phyloP scores from a whole-genome alignment of 208 protist genomes.

The Trichomonas gallinae region DNA sequence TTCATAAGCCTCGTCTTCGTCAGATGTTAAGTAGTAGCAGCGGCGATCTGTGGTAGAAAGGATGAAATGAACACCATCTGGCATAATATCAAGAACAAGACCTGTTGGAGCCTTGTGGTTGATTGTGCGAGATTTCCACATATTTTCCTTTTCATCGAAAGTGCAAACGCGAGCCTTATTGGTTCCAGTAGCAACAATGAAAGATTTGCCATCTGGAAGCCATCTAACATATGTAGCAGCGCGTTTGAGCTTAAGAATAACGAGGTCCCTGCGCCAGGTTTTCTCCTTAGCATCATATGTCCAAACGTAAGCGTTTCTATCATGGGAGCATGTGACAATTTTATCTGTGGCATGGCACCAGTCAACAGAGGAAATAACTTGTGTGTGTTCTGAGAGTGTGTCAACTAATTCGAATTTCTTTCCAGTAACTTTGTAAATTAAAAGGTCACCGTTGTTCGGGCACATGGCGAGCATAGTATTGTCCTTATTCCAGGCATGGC shows the following conservation, averaged over 20 bases:
- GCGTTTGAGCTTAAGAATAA: slow-evolving; percentile 59
- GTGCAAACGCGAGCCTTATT: slow-evolving; percentile 61
- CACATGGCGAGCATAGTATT: slow-evolving; percentile 53
- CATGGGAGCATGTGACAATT: slow-evolving; percentile 68
- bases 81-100: slow-evolving; percentile 61
- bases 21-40: neutral
- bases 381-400: neutral
- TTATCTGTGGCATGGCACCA: slow-evolving; percentile 60
- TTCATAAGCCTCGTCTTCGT: neutral
- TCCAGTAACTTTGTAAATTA: slow-evolving; percentile 49
- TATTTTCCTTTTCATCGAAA: slow-evolving; percentile 70
- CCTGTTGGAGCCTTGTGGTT: slow-evolving; percentile 57
- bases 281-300: slow-evolving; percentile 33
- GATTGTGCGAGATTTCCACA: slow-evolving; percentile 65
- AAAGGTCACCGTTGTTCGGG: slow-evolving; percentile 55
- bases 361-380: slow-evolving; percentile 49
- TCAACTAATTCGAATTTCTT: slow-evolving; percentile 23
- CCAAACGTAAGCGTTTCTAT: slow-evolving; percentile 81
- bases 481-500: slow-evolving; percentile 60
- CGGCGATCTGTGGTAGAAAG: neutral
- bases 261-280: slow-evolving; percentile 63
- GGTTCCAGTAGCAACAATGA: slow-evolving; percentile 60
- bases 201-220: slow-evolving; percentile 53
- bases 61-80: slow-evolving; percentile 39
- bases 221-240: slow-evolving; percentile 35